Base-by-base conservation (phyloP, 2,329 filamentous ascomycete species). In the Mycocentrospora acerina region DNA sequence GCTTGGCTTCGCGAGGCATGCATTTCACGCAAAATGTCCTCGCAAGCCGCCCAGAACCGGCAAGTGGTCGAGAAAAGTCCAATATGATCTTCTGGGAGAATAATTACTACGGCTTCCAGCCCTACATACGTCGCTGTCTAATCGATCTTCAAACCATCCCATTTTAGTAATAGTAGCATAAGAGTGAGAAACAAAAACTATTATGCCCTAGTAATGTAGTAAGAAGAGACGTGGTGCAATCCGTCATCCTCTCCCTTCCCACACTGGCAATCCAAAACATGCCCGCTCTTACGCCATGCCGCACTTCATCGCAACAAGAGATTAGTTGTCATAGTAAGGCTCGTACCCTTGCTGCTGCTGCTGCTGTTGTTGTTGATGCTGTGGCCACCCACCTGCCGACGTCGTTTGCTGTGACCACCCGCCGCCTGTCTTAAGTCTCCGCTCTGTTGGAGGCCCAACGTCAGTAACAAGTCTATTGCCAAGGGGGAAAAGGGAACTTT, bases 321-420 rank as follows among this genome's bases (percentile, higher is more conserved):
- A 55, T 60, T 54, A 66, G 52, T 66, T 57, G 50, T 69, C 62
- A 61, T 68, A 64, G 51, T 68, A 68, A 46, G 48, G 45, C 26
- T 70, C 66, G 42, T 66, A 67, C 42, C 61, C 64, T 44, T 66
- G 60, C 55, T 67, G 61, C 41, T 62, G 59, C 41, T 61, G 59
- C 34, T 53, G 50, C 61, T 44, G 42, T 34, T 44, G 42, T 34
- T 62, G 59, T 52, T 65, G 60, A 40, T 61, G 59, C 41, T 60
- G 58, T 32, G 52, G 46, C 61, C 60, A 63, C 33, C 57, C 56
- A 32, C 59, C 60, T 40, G 56, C 56, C 57, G 62, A 62, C 34
- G 64, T 64, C 36, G 53, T 53, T 43, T 65, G 62, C 42, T 66
- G 62, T 40, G 64, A 66, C 54, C 61, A 68, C 32, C 59, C 64